Evolutionary conservation across 345 rosid genomes (phyloP), one percentile per base, ranked within the genome.

Genomic region (Pistacia atlantica): DNA sequence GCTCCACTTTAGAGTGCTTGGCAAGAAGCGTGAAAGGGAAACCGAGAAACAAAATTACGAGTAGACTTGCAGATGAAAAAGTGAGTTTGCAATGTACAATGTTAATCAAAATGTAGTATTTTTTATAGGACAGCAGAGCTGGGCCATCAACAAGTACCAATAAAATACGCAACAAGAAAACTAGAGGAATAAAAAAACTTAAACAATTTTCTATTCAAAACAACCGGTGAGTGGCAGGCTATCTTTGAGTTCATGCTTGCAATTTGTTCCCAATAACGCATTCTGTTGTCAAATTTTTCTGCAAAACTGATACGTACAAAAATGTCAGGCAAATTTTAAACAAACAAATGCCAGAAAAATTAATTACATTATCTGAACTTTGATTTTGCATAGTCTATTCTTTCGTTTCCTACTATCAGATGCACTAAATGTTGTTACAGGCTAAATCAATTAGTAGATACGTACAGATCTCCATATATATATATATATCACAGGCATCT

Each of bases 271-370:
- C 98, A 93, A 1, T 91, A 84, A 80, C 86, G 88, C 84, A 92
- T 97, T 86, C 97, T n/a, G 37, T 91, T 91, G 79, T 93, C 98
- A 82, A 83, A 89, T 87, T 97, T 92, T 86, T 93, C 97, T 25
- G 85, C 91, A 68, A 94, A 84, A 48, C 97, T 93, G 87, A 77
- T 52, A 59, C 28, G 54, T 55, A 56, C 69, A 70, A 61, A 56
- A 52, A 28, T 65, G 63, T 35, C n/a, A 67, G 75, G 45, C 57
- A 74, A 74, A 56, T 16, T 10, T 64, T 1, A 33, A 3, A 74
- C 35, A 20, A 38, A 31, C 18, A 33, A 52, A n/a, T 73, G 59
- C 67, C 67, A 46, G 28, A 8, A 61, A 22, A 61, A 22, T 22
- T 22, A 22, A 22, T 22, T 22, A 22, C 25, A 22, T 22, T 22